Evolutionary conservation across 179 eudicot species (phyloP).

Genomic region (Beta macrorhiza): DNA sequence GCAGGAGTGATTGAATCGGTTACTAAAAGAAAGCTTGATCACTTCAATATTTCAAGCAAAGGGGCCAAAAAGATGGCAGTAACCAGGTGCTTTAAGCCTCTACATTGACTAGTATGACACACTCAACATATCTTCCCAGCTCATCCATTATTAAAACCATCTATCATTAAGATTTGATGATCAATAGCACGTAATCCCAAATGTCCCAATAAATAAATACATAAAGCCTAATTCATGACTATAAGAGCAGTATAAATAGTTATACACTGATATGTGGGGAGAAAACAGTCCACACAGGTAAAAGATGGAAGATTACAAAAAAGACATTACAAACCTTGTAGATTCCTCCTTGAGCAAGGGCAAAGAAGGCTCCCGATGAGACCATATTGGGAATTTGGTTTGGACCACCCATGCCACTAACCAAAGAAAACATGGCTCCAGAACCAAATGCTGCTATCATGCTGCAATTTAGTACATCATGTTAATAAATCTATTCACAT

Average conservation of each 20-base stretch:
- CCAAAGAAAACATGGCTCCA: conserved; percentile 89
- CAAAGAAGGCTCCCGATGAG: conserved; percentile 83
- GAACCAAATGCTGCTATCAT: conserved; percentile 98
- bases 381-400: conserved; percentile 61
- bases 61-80: not conserved
- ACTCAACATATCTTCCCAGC: not conserved
- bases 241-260: not conserved
- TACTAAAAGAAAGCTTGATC: not conserved
- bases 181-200: not conserved
- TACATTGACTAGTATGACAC: not conserved
- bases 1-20: not conserved
- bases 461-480: conserved; percentile 40
- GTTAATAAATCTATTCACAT: not conserved
- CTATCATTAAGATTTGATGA: not conserved
- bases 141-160: not conserved
- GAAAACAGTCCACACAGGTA: not conserved
- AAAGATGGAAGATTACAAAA: not conserved
- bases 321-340: conserved; percentile 57
- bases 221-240: conserved; percentile 5
- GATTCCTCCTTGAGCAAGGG: conserved; percentile 91
- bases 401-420: conserved; percentile 95
- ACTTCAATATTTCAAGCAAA: not conserved
- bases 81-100: not conserved
- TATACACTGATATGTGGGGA: not conserved
- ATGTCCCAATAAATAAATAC: not conserved